Percentiles rank a stretch among this genome's conserved stretches.
phyloP scores from a whole-genome alignment of 768 basidiomycete genomes.

The Xerocomellus intermedius region DNA sequence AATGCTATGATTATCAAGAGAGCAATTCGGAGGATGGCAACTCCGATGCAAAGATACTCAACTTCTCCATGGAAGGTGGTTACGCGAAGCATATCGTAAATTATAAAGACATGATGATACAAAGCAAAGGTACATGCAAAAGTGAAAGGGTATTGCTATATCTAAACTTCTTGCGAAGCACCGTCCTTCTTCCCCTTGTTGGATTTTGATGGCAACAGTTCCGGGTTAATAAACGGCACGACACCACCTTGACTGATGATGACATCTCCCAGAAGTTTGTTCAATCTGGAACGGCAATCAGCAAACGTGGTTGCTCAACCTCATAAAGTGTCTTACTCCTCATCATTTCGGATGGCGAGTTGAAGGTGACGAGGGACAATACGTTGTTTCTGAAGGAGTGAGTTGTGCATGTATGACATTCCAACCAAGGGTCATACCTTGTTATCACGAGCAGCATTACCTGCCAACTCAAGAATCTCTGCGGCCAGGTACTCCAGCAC shows the following conservation, averaged over 20 bases:
- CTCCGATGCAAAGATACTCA: background rate
- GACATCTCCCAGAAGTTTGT: conserved; percentile 57
- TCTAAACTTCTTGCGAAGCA: conserved; percentile 50
- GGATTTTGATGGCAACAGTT: conserved; percentile 44
- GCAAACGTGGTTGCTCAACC: background rate
- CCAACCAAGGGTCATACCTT: conserved; percentile 34
- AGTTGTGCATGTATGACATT: background rate
- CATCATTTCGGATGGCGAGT: conserved; percentile 74
- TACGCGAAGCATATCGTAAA: conserved; percentile 32
- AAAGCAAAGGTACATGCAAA: conserved; percentile 13
- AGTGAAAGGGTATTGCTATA: background rate
- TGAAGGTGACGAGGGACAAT: conserved; percentile 80
- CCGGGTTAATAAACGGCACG: conserved; percentile 60
- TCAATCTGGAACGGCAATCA: conserved; percentile 37
- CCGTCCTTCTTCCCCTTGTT: conserved; percentile 49
- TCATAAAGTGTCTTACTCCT: conserved; percentile 47
- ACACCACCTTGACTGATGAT: conserved; percentile 81
- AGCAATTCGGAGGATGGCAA: background rate
- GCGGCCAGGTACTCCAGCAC: conserved; percentile 87
- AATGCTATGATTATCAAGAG: background rate
- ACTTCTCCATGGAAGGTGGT: background rate
- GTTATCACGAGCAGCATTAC: conserved; percentile 75
- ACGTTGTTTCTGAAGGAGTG: conserved; percentile 52
- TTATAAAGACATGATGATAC: conserved; percentile 29
- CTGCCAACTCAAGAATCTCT: conserved; percentile 84